Evolutionary conservation across 495 filamentous ascomycete genomes (phyloP).

Genomic region (Evernia prunastri): DNA sequence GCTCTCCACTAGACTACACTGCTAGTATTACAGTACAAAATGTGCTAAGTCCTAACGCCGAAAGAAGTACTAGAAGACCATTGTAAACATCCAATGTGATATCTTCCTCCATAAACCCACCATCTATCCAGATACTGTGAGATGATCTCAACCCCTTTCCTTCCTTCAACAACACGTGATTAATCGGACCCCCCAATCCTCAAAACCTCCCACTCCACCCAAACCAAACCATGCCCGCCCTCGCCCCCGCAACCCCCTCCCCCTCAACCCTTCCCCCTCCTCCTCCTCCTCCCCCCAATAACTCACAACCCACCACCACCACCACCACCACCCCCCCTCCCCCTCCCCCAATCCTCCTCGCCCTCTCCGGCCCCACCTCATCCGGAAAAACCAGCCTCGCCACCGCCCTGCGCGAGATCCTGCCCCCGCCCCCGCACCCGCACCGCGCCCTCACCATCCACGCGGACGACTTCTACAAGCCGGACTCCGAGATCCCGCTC

Average conservation of each 20-base stretch:
- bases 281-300: background rate
- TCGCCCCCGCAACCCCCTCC: background rate
- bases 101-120: background rate
- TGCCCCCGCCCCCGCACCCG: constrained; percentile 52
- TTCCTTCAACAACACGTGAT: background rate
- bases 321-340: too few relatives aligned
- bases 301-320: background rate
- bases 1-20: background rate
- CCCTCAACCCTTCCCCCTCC: too few relatives aligned
- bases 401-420: constrained; percentile 64
- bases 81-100: background rate
- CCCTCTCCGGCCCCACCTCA: constrained; percentile 68
- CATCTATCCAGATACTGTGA: background rate
- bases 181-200: too few relatives aligned
- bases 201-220: background rate
- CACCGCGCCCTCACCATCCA: constrained; percentile 46
- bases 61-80: background rate
- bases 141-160: background rate
- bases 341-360: constrained; percentile 51
- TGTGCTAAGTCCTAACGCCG: background rate
- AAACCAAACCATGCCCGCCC: background rate
- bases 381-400: constrained; percentile 78
- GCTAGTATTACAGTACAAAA: too few relatives aligned
- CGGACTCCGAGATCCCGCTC: constrained; percentile 65
- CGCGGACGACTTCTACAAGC: constrained; percentile 85